phyloP scores from a whole-genome alignment of 768 basidiomycete genomes.

The Mycena latifolia region DNA sequence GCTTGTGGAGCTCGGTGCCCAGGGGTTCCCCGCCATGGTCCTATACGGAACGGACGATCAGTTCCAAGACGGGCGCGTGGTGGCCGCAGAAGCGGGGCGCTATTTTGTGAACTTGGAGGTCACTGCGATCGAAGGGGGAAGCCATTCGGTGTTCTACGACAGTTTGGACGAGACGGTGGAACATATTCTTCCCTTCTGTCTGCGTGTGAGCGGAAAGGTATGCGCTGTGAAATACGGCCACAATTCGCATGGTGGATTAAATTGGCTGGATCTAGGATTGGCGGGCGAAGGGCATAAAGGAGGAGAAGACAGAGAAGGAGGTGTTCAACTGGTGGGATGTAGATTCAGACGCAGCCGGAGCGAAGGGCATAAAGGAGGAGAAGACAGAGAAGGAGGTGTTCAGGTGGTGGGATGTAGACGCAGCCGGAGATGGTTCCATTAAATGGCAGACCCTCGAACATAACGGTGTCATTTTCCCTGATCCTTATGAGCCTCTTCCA shows the following conservation, averaged over 20 bases:
- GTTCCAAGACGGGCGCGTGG: slow-evolving; percentile 25
- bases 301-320: no score
- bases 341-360: no score
- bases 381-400: slow-evolving; percentile 79
- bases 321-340: no score
- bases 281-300: no score
- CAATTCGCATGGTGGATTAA: not conserved
- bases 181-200: slow-evolving; percentile 26
- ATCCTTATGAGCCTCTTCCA: slow-evolving; percentile 91
- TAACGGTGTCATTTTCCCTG: slow-evolving; percentile 95
- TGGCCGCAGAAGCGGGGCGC: slow-evolving; percentile 15
- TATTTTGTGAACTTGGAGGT: slow-evolving; percentile 31
- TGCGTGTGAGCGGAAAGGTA: slow-evolving; percentile 20
- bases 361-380: slow-evolving; percentile 61
- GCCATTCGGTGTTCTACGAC: slow-evolving; percentile 33
- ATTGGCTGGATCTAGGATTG: not conserved
- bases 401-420: slow-evolving; percentile 90
- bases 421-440: slow-evolving; percentile 77
- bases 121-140: slow-evolving; percentile 25
- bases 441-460: slow-evolving; percentile 99
- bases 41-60: slow-evolving; percentile 31
- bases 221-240: not conserved
- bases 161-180: slow-evolving; percentile 27
- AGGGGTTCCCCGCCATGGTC: slow-evolving; percentile 32
- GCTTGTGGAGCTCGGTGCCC: slow-evolving; percentile 14